Conservation (phyloP, 2,329 filamentous ascomycete species). For the Microcera coccophila region DNA sequence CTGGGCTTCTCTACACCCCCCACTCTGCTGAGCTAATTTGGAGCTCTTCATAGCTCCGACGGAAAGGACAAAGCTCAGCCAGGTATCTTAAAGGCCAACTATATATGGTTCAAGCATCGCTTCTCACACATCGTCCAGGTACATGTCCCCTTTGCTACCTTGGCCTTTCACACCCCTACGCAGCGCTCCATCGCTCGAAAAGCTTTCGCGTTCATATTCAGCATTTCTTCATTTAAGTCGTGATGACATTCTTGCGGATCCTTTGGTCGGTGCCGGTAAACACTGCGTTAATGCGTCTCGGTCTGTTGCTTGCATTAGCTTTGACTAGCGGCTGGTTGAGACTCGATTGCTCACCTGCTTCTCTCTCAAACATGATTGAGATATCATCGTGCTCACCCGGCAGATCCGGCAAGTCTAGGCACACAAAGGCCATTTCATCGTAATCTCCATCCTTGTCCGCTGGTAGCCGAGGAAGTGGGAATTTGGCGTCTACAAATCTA, state of each 20-base stretch:
- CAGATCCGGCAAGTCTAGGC: conserved; percentile 81
- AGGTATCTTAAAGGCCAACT: background rate
- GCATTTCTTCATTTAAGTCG: conserved; percentile 28
- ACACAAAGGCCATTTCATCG: conserved; percentile 70
- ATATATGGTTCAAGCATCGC: background rate
- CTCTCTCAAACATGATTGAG: conserved; percentile 75
- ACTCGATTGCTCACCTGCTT: conserved; percentile 57
- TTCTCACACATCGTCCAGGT: background rate
- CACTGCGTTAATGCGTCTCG: conserved; percentile 50
- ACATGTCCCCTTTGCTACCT: background rate
- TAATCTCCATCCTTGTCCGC: conserved; percentile 48
- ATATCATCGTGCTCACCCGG: conserved; percentile 93
- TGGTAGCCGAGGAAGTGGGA: conserved; percentile 67
- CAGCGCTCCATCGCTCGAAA: background rate
- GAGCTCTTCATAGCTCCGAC: background rate
- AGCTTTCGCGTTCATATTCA: conserved; percentile 5
- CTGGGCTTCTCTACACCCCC: background rate
- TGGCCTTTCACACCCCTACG: background rate
- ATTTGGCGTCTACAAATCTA: conserved; percentile 85
- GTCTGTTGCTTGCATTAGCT: conserved; percentile 38
- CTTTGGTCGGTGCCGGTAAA: conserved; percentile 56
- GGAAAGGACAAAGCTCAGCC: background rate
- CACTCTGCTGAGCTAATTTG: too few species aligned
- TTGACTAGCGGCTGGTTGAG: background rate
- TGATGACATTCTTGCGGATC: conserved; percentile 33